Conservation (phyloP, 2,329 filamentous ascomycete genomes). For the Chrysoporthe cubensis region DNA sequence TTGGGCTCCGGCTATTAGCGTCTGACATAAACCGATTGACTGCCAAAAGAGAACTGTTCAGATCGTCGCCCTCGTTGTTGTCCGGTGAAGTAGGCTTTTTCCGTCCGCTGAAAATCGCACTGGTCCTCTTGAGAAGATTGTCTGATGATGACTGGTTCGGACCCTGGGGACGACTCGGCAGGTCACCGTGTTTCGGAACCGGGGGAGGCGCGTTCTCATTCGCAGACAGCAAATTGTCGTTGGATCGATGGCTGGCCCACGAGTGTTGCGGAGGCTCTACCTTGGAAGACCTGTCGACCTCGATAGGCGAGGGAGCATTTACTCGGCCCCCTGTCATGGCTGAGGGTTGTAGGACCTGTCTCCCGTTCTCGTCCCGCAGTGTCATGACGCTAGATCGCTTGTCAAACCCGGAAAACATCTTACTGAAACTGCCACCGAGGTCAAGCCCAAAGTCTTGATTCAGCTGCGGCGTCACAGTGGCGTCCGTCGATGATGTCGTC, state of each 20-base stretch:
- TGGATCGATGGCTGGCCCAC: constrained; percentile 55
- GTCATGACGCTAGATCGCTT: constrained; percentile 58
- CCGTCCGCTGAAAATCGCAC: constrained; percentile 35
- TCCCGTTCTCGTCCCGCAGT: constrained; percentile 45
- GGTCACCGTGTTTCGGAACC: constrained; percentile 43
- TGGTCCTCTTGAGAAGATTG: constrained; percentile 37
- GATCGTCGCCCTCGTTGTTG: constrained; percentile 47
- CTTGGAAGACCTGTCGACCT: constrained; percentile 49
- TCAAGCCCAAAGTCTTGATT: constrained; percentile 53
- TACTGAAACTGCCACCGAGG: constrained; percentile 61
- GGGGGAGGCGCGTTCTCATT: constrained; percentile 42
- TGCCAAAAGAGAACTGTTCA: constrained; percentile 57
- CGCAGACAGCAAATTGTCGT: constrained; percentile 51
- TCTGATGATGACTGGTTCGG: constrained; percentile 37
- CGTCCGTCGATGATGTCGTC: constrained; percentile 58
- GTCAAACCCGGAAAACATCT: constrained; percentile 59
- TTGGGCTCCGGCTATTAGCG: constrained; percentile 33
- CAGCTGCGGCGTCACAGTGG: constrained; percentile 56
- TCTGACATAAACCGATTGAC: constrained; percentile 48
- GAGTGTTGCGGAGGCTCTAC: constrained; percentile 55
- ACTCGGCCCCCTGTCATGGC: constrained; percentile 52
- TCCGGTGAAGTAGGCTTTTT: constrained; percentile 33
- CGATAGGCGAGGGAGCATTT: constrained; percentile 51
- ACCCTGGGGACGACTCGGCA: constrained; percentile 11
- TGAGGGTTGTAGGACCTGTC: constrained; percentile 42